Evolutionary conservation across 495 filamentous ascomycete species (phyloP), one percentile per base, ranked within the genome.

Genomic region (Neurospora tetraspora): DNA sequence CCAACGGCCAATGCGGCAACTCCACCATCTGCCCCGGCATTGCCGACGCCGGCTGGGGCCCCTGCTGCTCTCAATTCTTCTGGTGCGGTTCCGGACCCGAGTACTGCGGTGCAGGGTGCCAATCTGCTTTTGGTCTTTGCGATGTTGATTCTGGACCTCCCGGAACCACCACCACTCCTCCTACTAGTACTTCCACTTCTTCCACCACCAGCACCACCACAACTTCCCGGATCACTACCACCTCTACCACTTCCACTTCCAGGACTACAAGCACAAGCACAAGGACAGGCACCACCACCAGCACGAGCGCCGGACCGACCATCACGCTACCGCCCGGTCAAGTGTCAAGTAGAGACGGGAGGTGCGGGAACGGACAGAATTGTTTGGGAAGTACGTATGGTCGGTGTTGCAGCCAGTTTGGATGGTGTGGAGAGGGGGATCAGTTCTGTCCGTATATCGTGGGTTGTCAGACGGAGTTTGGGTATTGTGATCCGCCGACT

Each of bases 51-150:
- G 71, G 74, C 47, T 81, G 69, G 71, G 80, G 80, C 9, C 73
- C 47, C 31, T 86, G 83, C 78, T 86, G 82, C 75, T 81, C 78
- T 45, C 79, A 83, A 45, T 81, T 83, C 79, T 84, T 85, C 45
- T 88, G 81, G 77, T 88, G 86, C 74, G 88, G 87, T 31, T 79
- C 82, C 27, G 80, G 82, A 9, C 71, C 75, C 8, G 81, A 80
- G 34, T 88, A 84, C 72, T 90, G 88, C 75, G 85, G 84, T 31
- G 78, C 78, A 18, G 86, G 86, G 0, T 89, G 88, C 70, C 84
- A 86, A 76, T 70, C 76, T 23, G 73, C 76, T 23, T 86, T 81
- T 59, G 84, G 84, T 31, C 74, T 74, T 5, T 86, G 84, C 42
- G 74, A 75, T 2, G 73, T 74, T 45, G 42, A 71, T 1, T 69